Conservation (phyloP, 1,284 basidiomycete species). For the Austroboletus olivaceoglutinosus region DNA sequence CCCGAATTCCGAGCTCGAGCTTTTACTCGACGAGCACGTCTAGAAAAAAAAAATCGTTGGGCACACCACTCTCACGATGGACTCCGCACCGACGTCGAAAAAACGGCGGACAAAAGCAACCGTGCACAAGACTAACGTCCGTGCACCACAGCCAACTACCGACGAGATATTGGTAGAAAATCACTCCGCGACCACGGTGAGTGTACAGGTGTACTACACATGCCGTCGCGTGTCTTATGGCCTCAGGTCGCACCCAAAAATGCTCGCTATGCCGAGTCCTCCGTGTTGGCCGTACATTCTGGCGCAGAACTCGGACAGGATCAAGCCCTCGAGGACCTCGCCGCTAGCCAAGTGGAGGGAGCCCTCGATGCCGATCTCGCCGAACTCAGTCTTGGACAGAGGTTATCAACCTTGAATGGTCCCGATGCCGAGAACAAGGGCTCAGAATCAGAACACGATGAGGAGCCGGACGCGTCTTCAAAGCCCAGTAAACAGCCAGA, state of each 20-base stretch:
- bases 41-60: not conserved
- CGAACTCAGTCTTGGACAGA: constrained; percentile 86
- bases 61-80: constrained; percentile 30
- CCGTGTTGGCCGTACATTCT: constrained; percentile 58
- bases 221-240: constrained; percentile 7
- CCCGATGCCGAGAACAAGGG: constrained; percentile 36
- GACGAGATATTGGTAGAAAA: constrained; percentile 30
- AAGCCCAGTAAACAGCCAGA: constrained; percentile 35
- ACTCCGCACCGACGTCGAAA: constrained; percentile 46
- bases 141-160: not conserved
- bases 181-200: constrained; percentile 15
- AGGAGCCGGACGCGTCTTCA: constrained; percentile 26
- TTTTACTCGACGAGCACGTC: not conserved
- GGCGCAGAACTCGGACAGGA: constrained; percentile 64
- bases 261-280: constrained; percentile 61
- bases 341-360: constrained; percentile 55
- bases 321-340: constrained; percentile 52
- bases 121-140: constrained; percentile 43
- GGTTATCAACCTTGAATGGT: constrained; percentile 71
- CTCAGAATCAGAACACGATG: constrained; percentile 46
- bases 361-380: constrained; percentile 81
- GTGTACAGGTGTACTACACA: not conserved
- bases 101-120: constrained; percentile 53
- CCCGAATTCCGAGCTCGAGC: not conserved
- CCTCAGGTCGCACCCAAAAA: constrained; percentile 45